A percentile compares a stretch with the other conserved stretches of the same genome.
Conservation (phyloP, 2,329 filamentous ascomycete genomes). For the Alternaria arbusti region DNA sequence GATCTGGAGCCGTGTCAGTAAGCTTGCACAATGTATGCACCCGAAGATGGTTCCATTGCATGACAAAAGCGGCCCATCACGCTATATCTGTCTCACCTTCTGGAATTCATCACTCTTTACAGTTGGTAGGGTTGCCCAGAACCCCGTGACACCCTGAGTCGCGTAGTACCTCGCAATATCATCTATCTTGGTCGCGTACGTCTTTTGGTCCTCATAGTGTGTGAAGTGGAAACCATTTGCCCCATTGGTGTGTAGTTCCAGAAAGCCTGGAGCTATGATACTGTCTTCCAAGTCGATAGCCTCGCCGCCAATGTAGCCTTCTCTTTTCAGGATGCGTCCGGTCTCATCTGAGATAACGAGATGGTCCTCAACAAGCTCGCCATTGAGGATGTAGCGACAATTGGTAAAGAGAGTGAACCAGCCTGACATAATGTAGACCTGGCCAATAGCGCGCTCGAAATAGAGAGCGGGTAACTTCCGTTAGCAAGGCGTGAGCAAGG, state of each 20-base stretch:
- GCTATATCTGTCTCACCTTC: slow-evolving; percentile 37
- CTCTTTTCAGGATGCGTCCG: slow-evolving; percentile 51
- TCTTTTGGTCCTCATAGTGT: slow-evolving; percentile 52
- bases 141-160: slow-evolving; percentile 60
- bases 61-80: neutral
- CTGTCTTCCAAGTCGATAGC: slow-evolving; percentile 56
- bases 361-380: slow-evolving; percentile 52
- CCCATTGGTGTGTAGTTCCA: slow-evolving; percentile 64
- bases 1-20: slow-evolving; percentile 45
- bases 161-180: slow-evolving; percentile 58
- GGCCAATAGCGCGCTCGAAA: slow-evolving; percentile 6
- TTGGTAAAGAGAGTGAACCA: slow-evolving; percentile 57
- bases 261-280: slow-evolving; percentile 61
- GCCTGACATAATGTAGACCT: slow-evolving; percentile 42
- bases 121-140: slow-evolving; percentile 62
- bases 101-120: slow-evolving; percentile 56
- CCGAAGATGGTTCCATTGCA: neutral
- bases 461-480: slow-evolving; percentile 6
- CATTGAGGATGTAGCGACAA: slow-evolving; percentile 53
- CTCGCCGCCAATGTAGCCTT: slow-evolving; percentile 54
- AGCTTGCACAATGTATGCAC: neutral
- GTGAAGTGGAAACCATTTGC: slow-evolving; percentile 62
- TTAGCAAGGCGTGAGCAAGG: slow-evolving; percentile 1
- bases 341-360: slow-evolving; percentile 55
- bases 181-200: slow-evolving; percentile 54